Evolutionary conservation across 2,329 filamentous ascomycete species (phyloP).

Genomic region (Colletotrichum sp.): DNA sequence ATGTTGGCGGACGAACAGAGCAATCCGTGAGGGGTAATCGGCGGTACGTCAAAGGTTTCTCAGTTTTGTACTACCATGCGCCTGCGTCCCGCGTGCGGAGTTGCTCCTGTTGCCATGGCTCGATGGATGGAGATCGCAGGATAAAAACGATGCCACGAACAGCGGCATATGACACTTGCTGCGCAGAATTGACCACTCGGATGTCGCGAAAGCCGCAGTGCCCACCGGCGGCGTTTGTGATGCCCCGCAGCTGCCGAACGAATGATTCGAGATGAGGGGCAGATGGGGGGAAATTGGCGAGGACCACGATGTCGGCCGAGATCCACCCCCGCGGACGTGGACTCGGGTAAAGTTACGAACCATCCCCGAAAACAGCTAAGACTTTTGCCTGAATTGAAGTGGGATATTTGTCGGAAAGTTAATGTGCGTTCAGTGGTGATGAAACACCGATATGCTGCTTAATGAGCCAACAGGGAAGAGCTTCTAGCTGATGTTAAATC

Average conservation of each 20-base stretch:
- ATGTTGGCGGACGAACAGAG: not conserved
- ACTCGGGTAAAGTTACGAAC: not conserved
- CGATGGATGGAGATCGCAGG: not conserved
- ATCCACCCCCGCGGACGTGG: not conserved
- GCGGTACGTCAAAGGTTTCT: not conserved
- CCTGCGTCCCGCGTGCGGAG: not conserved
- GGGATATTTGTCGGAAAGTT: not conserved
- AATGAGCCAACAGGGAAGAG: not conserved
- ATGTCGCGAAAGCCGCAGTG: constrained; percentile 10
- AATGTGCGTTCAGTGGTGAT: not conserved
- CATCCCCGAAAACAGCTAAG: not conserved
- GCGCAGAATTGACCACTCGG: constrained; percentile 4
- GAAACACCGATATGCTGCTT: not conserved
- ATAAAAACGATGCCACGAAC: not conserved
- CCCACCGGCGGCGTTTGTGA: not conserved
- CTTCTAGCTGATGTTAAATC: not conserved
- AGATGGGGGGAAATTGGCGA: not conserved
- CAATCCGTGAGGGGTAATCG: not conserved
- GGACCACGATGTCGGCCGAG: not conserved
- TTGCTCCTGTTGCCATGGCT: constrained; percentile 8
- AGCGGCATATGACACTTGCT: not conserved
- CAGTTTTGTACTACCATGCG: not conserved
- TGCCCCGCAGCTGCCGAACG: constrained; percentile 1
- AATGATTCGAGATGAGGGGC: not conserved
- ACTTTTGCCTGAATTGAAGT: not conserved